phyloP scores from a whole-genome alignment of 2,329 filamentous ascomycete genomes.

The Blastomyces silverae region DNA sequence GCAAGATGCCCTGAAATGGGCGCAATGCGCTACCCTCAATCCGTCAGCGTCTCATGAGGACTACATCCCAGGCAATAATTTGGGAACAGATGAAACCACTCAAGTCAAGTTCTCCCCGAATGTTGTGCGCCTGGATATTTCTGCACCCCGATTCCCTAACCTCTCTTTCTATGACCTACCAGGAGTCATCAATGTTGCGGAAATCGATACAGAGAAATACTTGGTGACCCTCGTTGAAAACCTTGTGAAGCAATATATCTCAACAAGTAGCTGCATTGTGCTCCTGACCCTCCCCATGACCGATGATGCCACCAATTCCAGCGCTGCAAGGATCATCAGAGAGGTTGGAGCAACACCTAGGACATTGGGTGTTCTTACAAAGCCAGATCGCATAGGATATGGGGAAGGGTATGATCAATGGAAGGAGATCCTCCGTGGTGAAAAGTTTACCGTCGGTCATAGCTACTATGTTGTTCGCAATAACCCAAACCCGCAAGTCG shows the following conservation, averaged over 20 bases:
- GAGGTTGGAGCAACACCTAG: slow-evolving; percentile 51
- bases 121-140: slow-evolving; percentile 68
- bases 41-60: slow-evolving; percentile 49
- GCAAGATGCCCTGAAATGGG: slow-evolving; percentile 62
- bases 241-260: slow-evolving; percentile 63
- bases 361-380: slow-evolving; percentile 73
- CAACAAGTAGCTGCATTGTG: slow-evolving; percentile 63
- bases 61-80: slow-evolving; percentile 49
- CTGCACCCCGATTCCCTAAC: slow-evolving; percentile 62
- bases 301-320: slow-evolving; percentile 67
- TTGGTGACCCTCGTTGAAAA: slow-evolving; percentile 66
- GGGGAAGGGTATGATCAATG: slow-evolving; percentile 53
- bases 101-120: slow-evolving; percentile 73
- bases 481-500: slow-evolving; percentile 40
- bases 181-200: slow-evolving; percentile 67
- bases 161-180: slow-evolving; percentile 81
- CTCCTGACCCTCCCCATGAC: slow-evolving; percentile 73
- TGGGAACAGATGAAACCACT: slow-evolving; percentile 28
- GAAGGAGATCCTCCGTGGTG: slow-evolving; percentile 55
- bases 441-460: slow-evolving; percentile 59
- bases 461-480: slow-evolving; percentile 71
- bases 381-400: slow-evolving; percentile 64
- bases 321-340: slow-evolving; percentile 59
- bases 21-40: slow-evolving; percentile 70
- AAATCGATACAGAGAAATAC: slow-evolving; percentile 58